These are phyloP conservation scores for Scorias spongiosa DNA, from an alignment of 2,329 filamentous ascomycete genomes.

Conservation along the genomic window DNA sequence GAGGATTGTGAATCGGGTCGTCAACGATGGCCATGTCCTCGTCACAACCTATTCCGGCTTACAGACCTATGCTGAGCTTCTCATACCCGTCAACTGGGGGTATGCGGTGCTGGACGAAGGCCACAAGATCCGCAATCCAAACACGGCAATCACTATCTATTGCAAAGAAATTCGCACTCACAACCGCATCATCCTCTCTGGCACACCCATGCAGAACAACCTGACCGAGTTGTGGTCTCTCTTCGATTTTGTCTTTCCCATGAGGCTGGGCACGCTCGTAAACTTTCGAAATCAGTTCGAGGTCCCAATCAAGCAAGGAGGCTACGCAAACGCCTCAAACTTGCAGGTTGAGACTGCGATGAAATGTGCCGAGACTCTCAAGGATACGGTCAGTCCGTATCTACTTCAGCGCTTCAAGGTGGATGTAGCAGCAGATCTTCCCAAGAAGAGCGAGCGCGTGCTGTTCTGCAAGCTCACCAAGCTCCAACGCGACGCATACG, in stretches of 20 bases:
- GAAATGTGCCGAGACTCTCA: slow-evolving; percentile 84
- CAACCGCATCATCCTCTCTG: slow-evolving; percentile 84
- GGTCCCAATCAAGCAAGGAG: slow-evolving; percentile 80
- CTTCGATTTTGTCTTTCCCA: slow-evolving; percentile 95
- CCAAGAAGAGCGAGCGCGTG: slow-evolving; percentile 91
- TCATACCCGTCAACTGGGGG: slow-evolving; percentile 76
- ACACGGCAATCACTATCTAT: slow-evolving; percentile 83
- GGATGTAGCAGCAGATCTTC: slow-evolving; percentile 84
- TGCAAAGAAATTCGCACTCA: slow-evolving; percentile 87
- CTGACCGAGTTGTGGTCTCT: slow-evolving; percentile 89
- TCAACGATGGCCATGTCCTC: slow-evolving; percentile 74
- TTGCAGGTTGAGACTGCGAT: slow-evolving; percentile 87
- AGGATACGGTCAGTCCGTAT: slow-evolving; percentile 87
- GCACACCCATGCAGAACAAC: slow-evolving; percentile 96
- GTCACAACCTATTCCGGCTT: slow-evolving; percentile 92
- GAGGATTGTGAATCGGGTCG: slow-evolving; percentile 68
- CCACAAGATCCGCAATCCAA: slow-evolving; percentile 95
- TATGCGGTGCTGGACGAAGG: slow-evolving; percentile 93
- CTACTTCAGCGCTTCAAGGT: slow-evolving; percentile 82
- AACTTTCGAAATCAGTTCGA: slow-evolving; percentile 87
- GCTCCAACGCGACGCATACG: slow-evolving; percentile 64
- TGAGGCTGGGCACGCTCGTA: slow-evolving; percentile 82
- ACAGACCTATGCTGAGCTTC: slow-evolving; percentile 74
- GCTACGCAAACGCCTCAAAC: slow-evolving; percentile 90
- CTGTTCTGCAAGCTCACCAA: slow-evolving; percentile 85